phyloP scores from a whole-genome alignment of 352 stramenopile species.

The Hyaloperonospora brassicae region DNA sequence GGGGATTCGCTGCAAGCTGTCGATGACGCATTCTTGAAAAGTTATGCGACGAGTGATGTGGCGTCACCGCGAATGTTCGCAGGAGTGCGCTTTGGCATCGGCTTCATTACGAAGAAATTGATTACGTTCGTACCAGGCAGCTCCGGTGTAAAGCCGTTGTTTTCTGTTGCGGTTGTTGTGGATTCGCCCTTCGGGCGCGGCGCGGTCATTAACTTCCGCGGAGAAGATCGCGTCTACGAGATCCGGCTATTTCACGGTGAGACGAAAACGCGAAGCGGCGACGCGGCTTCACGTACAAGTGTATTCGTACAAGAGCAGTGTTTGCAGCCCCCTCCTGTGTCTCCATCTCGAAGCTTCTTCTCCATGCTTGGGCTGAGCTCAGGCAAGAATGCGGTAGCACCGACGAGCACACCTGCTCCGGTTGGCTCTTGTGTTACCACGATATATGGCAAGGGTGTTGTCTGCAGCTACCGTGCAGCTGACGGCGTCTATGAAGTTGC shows the following conservation, averaged over 20 bases:
- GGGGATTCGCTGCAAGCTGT: constrained; percentile 40
- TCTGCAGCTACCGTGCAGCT: constrained; percentile 33
- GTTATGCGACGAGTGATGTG: constrained; percentile 16
- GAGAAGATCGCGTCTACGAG: constrained; percentile 57
- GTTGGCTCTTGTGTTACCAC: constrained; percentile 42
- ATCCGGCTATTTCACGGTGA: constrained; percentile 47
- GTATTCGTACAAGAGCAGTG: constrained; percentile 54
- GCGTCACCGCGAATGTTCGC: constrained; percentile 63
- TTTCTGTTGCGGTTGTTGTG: constrained; percentile 44
- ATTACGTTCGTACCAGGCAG: constrained; percentile 59
- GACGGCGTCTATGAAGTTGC: constrained; percentile 25
- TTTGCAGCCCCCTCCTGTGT: constrained; percentile 41
- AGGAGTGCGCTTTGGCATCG: constrained; percentile 58
- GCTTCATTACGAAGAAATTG: constrained; percentile 76
- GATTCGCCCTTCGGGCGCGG: constrained; percentile 71
- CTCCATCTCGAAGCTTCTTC: constrained; percentile 60
- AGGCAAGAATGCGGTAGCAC: constrained; percentile 9
- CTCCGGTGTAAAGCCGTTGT: constrained; percentile 40
- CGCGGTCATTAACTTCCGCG: constrained; percentile 58
- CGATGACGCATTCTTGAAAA: constrained; percentile 28
- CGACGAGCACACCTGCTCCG: constrained; percentile 8
- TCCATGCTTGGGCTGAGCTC: constrained; percentile 46
- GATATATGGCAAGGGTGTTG: constrained; percentile 51
- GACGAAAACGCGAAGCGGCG: constrained; percentile 24
- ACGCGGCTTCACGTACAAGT: constrained; percentile 9